These are phyloP conservation scores for Buddleja alternifolia DNA, from an alignment of 257 asterid genomes.

Conservation along the genomic window DNA sequence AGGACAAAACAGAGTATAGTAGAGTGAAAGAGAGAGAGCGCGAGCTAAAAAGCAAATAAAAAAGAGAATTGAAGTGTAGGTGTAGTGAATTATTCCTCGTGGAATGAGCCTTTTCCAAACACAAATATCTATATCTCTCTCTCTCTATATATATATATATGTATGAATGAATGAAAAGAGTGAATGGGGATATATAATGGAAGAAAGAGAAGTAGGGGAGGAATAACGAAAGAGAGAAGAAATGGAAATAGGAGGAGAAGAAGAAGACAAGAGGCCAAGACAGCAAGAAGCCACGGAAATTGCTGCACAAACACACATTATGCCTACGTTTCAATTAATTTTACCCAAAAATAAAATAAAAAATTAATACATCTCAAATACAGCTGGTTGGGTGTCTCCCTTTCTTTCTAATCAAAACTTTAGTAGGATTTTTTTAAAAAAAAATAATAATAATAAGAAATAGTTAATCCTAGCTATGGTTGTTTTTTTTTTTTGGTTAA, in stretches of 20 bases:
- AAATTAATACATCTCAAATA: too few species aligned
- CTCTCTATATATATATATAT: too few species aligned
- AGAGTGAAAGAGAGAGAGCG: conserved; percentile 7
- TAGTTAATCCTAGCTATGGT: too few species aligned
- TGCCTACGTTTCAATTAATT: too few species aligned
- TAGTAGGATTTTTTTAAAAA: too few species aligned
- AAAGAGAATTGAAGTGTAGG: not conserved
- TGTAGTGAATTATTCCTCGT: not conserved
- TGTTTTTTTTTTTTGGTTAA: too few species aligned
- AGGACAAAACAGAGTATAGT: conserved; percentile 41
- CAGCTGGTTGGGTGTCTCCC: too few species aligned
- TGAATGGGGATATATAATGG: not conserved
- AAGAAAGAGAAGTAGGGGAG: conserved; percentile 22
- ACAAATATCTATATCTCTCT: too few species aligned
- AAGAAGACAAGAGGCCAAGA: conserved; percentile 32
- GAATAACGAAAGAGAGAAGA: conserved; percentile 11
- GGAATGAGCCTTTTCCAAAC: conserved; percentile 9
- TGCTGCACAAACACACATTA: not conserved
- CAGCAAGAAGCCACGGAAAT: conserved; percentile 41
- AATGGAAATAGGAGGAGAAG: not conserved
- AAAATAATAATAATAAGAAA: too few species aligned
- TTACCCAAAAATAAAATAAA: too few species aligned
- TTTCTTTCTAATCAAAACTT: too few species aligned
- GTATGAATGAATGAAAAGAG: not conserved
- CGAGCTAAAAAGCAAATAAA: not conserved